These are phyloP conservation scores for Rhodotorula sp. DNA, from an alignment of 1,284 basidiomycete genomes.

Conservation along the genomic window DNA sequence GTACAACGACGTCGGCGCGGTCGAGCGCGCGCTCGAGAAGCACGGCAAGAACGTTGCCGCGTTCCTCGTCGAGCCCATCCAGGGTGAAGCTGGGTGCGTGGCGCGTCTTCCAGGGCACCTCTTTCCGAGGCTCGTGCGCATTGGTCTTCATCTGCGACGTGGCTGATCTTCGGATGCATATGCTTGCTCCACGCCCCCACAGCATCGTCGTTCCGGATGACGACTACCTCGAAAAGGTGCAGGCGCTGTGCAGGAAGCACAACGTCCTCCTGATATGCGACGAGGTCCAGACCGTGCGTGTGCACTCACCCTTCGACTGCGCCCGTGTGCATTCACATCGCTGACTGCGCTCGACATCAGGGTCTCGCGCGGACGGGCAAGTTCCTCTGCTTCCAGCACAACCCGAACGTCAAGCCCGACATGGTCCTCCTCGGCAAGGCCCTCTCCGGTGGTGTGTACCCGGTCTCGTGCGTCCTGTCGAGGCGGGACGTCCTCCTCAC, in stretches of 20 bases:
- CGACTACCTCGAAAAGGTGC: slow-evolving; percentile 76
- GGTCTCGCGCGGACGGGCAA: slow-evolving; percentile 79
- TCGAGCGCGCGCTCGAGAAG: slow-evolving; percentile 68
- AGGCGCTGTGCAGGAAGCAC: slow-evolving; percentile 84
- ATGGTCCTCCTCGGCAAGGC: slow-evolving; percentile 94
- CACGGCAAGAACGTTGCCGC: slow-evolving; percentile 84
- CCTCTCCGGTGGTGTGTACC: slow-evolving; percentile 79
- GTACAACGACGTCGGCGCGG: slow-evolving; percentile 76
- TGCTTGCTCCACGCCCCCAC: not conserved
- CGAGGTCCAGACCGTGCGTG: slow-evolving; percentile 78
- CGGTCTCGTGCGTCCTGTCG: slow-evolving; percentile 90
- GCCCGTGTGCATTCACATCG: slow-evolving; percentile 40
- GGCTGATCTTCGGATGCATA: not conserved
- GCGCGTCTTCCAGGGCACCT: too few species aligned
- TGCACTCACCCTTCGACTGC: not conserved
- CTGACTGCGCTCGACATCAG: slow-evolving; percentile 50
- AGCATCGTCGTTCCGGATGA: slow-evolving; percentile 85
- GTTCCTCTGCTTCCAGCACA: slow-evolving; percentile 83
- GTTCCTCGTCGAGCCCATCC: slow-evolving; percentile 95
- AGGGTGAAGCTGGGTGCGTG: slow-evolving; percentile 76
- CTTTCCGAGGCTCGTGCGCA: not conserved
- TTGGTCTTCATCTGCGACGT: not conserved
- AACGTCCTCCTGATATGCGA: slow-evolving; percentile 95
- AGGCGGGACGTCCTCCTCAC: slow-evolving; percentile 88
- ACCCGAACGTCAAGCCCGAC: slow-evolving; percentile 78